phyloP scores from a whole-genome alignment of 2,329 filamentous ascomycete genomes.

The Xylariaceae sp. region DNA sequence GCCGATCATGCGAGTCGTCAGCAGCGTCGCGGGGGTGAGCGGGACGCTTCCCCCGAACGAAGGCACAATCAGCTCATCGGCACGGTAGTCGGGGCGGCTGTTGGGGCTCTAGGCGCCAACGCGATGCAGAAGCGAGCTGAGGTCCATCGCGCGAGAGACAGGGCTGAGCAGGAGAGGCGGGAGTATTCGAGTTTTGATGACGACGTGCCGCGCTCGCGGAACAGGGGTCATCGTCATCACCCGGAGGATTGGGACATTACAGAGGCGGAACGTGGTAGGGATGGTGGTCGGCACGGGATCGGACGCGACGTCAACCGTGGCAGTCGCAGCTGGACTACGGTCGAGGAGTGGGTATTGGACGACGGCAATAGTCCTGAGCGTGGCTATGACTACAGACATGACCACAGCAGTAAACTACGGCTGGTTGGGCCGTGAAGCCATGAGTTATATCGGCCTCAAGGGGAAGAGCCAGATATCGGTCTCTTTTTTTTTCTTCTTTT shows the following conservation, averaged over 20 bases:
- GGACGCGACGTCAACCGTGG: conserved; percentile 29
- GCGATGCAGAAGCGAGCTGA: conserved; percentile 32
- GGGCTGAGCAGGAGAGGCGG: conserved; percentile 24
- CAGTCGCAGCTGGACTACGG: conserved; percentile 30
- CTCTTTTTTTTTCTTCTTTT: too few species aligned
- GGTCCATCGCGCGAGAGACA: conserved; percentile 25
- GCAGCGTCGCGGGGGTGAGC: conserved; percentile 20
- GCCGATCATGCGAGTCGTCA: conserved; percentile 36
- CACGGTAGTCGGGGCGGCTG: conserved; percentile 49
- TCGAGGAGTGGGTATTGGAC: conserved; percentile 32
- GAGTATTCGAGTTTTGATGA: conserved; percentile 21
- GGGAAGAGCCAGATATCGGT: background rate
- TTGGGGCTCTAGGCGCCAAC: conserved; percentile 49
- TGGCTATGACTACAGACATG: background rate
- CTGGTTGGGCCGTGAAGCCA: conserved; percentile 14
- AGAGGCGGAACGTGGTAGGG: conserved; percentile 10
- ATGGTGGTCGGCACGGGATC: conserved; percentile 13
- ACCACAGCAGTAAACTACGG: conserved; percentile 3
- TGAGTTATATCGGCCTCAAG: conserved; percentile 22
- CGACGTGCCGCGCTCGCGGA: conserved; percentile 20
- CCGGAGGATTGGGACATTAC: conserved; percentile 20
- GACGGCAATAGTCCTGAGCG: conserved; percentile 11
- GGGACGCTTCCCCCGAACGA: conserved; percentile 27
- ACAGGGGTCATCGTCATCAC: conserved; percentile 4
- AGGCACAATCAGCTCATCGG: conserved; percentile 38